Percentiles rank a stretch among this genome's conserved stretches.
These are phyloP conservation scores for Boletus fagicola DNA, from an alignment of 768 basidiomycete genomes.

Conservation along the genomic window DNA sequence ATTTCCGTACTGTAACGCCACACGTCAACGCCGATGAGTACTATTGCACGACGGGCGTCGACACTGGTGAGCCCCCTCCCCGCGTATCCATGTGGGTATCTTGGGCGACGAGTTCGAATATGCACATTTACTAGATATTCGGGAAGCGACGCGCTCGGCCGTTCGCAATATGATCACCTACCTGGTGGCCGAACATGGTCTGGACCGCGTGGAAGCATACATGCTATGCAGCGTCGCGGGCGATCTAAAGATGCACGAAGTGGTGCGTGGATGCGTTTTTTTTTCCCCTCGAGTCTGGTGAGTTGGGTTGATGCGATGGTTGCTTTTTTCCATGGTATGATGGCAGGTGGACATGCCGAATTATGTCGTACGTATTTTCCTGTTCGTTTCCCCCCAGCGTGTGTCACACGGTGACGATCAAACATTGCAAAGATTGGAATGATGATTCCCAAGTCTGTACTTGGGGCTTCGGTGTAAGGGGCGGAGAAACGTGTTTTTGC, in stretches of 20 bases:
- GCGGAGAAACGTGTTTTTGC: background rate
- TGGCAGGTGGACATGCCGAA: constrained; percentile 63
- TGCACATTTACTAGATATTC: constrained; percentile 40
- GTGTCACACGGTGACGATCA: background rate
- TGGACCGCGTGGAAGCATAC: constrained; percentile 51
- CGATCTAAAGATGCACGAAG: constrained; percentile 61
- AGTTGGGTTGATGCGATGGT: background rate
- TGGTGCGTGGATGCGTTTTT: constrained; percentile 33
- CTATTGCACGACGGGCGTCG: constrained; percentile 60
- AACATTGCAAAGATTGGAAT: constrained; percentile 46
- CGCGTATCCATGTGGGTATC: background rate
- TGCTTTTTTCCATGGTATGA: background rate
- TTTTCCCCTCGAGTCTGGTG: background rate
- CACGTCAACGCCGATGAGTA: constrained; percentile 34
- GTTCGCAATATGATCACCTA: constrained; percentile 58
- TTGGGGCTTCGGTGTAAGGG: constrained; percentile 14
- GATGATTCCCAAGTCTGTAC: constrained; percentile 51
- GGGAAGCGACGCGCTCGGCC: constrained; percentile 53
- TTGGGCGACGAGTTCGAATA: background rate
- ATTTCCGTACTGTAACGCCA: constrained; percentile 41
- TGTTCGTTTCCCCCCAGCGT: background rate
- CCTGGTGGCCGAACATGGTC: constrained; percentile 41
- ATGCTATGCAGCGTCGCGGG: constrained; percentile 61
- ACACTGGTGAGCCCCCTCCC: constrained; percentile 34
- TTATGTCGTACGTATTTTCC: constrained; percentile 46